phyloP scores from a whole-genome alignment of 495 filamentous ascomycete species.

The Amorphotheca resinae region DNA sequence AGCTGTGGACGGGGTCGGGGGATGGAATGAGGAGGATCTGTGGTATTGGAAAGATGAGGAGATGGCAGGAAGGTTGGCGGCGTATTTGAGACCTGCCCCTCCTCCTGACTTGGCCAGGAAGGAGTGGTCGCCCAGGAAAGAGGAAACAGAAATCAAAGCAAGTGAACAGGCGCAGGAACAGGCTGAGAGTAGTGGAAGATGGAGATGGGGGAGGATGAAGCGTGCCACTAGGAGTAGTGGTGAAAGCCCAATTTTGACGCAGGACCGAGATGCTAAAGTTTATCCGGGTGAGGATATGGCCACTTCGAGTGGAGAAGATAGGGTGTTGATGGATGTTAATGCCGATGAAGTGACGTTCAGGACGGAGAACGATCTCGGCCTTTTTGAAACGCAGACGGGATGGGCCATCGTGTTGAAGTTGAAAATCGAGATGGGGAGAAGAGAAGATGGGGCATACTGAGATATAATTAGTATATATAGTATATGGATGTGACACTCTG shows the following conservation, averaged over 20 bases:
- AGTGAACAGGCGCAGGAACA: conserved; percentile 4
- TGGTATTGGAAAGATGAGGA: conserved; percentile 36
- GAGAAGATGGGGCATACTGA: background rate
- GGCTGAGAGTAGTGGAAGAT: conserved; percentile 1
- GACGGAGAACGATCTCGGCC: conserved; percentile 37
- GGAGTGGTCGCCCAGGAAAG: conserved; percentile 6
- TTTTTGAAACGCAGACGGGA: conserved; percentile 37
- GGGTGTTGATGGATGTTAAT: conserved; percentile 26
- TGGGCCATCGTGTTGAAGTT: conserved; percentile 35
- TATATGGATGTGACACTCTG: no score
- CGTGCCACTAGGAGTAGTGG: conserved; percentile 7
- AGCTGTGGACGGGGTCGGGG: no score
- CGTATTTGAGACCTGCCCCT: conserved; percentile 28
- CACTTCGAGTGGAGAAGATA: conserved; percentile 14
- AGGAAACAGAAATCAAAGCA: conserved; percentile 3
- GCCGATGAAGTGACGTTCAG: conserved; percentile 41
- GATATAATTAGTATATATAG: no score
- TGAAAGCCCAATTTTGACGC: background rate
- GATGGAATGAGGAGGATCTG: conserved; percentile 2
- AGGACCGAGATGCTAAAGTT: conserved; percentile 1
- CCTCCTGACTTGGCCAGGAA: conserved; percentile 11
- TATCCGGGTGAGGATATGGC: conserved; percentile 3
- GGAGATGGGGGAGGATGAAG: conserved; percentile 14
- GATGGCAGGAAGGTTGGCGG: conserved; percentile 33
- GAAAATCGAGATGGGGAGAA: background rate